These are phyloP conservation scores for Leccinum variicolor DNA, from an alignment of 768 basidiomycete genomes.

Conservation along the genomic window DNA sequence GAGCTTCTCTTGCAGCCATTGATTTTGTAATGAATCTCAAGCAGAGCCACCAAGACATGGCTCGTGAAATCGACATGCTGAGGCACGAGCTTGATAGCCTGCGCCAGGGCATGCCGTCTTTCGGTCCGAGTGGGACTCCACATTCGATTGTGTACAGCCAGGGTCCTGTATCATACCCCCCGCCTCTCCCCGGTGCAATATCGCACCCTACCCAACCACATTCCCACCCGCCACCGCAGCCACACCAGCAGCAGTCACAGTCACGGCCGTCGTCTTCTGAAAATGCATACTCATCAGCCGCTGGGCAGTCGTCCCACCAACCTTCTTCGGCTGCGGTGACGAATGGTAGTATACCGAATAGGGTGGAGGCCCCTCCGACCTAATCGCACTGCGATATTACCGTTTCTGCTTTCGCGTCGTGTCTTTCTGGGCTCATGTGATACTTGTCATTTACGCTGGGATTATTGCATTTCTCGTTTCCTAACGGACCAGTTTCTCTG, in stretches of 20 bases:
- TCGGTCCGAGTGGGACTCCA: constrained; percentile 46
- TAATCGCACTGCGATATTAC: constrained; percentile 14
- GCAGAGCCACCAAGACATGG: constrained; percentile 71
- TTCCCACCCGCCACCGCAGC: constrained; percentile 30
- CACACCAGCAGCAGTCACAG: constrained; percentile 33
- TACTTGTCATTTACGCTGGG: constrained; percentile 20
- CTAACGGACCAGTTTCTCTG: constrained; percentile 22
- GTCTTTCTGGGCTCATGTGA: constrained; percentile 15
- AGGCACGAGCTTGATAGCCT: constrained; percentile 67
- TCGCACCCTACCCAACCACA: constrained; percentile 38
- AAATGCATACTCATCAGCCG: constrained; percentile 47
- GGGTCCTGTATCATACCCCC: constrained; percentile 44
- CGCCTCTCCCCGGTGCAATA: constrained; percentile 43
- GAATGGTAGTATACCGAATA: constrained; percentile 38
- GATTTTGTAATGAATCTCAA: constrained; percentile 84
- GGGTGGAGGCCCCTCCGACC: constrained; percentile 43
- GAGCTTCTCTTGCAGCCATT: constrained; percentile 53
- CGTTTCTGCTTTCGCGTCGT: constrained; percentile 4
- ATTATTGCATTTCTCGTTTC: constrained; percentile 22
- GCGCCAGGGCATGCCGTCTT: constrained; percentile 57
- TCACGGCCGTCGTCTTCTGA: constrained; percentile 65
- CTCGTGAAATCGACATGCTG: constrained; percentile 73
- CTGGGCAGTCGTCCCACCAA: constrained; percentile 31
- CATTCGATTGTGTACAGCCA: constrained; percentile 52
- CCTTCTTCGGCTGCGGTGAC: constrained; percentile 32